Conservation (phyloP, 257 asterid species). For the Solanum okadae region DNA sequence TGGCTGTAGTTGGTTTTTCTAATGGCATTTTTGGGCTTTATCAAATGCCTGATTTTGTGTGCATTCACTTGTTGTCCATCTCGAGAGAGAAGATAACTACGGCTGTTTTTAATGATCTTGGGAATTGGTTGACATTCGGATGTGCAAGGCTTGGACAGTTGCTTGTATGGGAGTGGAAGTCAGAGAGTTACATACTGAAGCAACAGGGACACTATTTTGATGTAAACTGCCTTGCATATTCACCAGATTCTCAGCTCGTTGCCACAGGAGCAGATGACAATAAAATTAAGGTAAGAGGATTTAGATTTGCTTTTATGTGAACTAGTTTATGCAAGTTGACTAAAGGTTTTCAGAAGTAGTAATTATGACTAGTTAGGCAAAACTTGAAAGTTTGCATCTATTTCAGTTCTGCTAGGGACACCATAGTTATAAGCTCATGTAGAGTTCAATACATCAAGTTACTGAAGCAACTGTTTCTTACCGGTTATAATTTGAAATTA, state of each 20-base stretch:
- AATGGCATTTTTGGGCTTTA: conserved; percentile 92
- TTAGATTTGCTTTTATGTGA: not conserved
- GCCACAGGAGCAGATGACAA: conserved; percentile 99
- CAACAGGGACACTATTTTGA: conserved; percentile 99
- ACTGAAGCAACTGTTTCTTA: not conserved
- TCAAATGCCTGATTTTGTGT: conserved; percentile 92
- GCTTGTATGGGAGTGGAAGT: conserved; percentile 99
- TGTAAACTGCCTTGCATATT: conserved; percentile 84
- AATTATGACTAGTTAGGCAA: not conserved
- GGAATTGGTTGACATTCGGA: conserved; percentile 93
- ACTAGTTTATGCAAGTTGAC: not conserved
- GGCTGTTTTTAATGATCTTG: conserved; percentile 71
- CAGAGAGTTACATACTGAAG: conserved; percentile 87
- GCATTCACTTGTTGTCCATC: conserved; percentile 74
- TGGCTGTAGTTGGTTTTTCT: conserved; percentile 90
- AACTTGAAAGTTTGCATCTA: not conserved
- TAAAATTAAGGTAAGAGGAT: conserved; percentile 67
- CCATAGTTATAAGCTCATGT: not conserved
- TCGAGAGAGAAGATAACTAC: conserved; percentile 84
- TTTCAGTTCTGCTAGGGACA: not conserved
- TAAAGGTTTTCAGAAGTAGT: not conserved
- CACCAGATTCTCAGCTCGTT: conserved; percentile 90
- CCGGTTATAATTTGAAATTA: not conserved
- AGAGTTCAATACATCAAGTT: not conserved
- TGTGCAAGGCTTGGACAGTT: conserved; percentile 96